Evolutionary conservation across 495 filamentous ascomycete species (phyloP), one percentile per base, ranked within the genome.

Genomic region (Penicillium paradoxum): DNA sequence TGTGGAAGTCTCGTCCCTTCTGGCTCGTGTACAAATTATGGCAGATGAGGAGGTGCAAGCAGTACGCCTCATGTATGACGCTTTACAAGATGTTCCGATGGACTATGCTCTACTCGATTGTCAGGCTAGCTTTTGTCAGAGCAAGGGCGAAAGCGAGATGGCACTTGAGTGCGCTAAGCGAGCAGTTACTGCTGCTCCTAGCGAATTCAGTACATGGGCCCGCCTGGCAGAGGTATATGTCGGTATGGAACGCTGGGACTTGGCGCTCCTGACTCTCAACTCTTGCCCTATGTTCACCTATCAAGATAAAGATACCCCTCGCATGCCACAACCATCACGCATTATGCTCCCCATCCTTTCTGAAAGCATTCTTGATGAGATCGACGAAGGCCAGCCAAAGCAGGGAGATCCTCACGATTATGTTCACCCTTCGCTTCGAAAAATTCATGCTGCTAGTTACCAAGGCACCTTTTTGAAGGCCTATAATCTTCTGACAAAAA

Each of bases 281-380:
- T 97, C 92, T 3, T 98, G 95, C 56, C 93, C 93, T 4, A 98
- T 98, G 93, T 98, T 98, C 67, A 97, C 93, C 7, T 97, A 97
- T 70, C 92, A 97, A 66, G 93, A 98, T 67, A 97, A 96, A 59
- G 93, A 98, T 66, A 83, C 89, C 6, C 93, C 93, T 15, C 79
- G 91, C 51, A 91, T 96, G 87, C 93, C 93, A 17, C 89, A 93
- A 57, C 90, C 91, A 0, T 82, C 83, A 44, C 88, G 88, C 45
- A 85, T 97, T 51, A 82, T 88, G 63, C 82, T 98, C 18, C 93
- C 93, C 0, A 85, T 90, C 4, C 78, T 97, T 14, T 80, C 86
- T 0, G 95, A 97, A 67, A 91, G 88, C n/a, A 82, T 90, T 41
- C 79, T 97, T 51, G 93, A 98, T 51, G 93, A 98, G 63, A 95